A percentile compares a stretch with the other conserved stretches of the same genome.
Conservation (phyloP, 768 basidiomycete species). For the Mycena kentingensis region DNA sequence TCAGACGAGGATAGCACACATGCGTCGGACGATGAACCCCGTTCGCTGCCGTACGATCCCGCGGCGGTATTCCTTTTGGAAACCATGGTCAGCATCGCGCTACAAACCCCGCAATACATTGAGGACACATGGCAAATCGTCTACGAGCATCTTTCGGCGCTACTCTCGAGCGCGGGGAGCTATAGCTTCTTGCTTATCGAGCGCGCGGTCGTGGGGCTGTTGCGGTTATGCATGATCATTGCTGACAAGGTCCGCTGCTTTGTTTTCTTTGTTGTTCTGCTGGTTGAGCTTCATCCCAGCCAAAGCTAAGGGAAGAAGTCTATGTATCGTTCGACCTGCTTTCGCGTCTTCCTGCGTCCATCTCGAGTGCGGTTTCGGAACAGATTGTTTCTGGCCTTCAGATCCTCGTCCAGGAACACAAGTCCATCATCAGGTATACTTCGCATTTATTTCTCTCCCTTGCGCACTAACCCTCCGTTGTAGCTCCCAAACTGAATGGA, state of each 20-base stretch:
- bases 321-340: constrained; percentile 93
- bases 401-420: constrained; percentile 76
- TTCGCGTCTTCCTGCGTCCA: constrained; percentile 70
- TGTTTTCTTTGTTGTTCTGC: not conserved
- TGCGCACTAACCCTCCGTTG: constrained; percentile 1
- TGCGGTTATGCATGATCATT: constrained; percentile 81
- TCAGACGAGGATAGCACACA: constrained; percentile 56
- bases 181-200: constrained; percentile 94
- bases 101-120: constrained; percentile 73
- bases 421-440: constrained; percentile 64
- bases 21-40: constrained; percentile 43
- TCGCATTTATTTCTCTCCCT: constrained; percentile 1
- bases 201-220: constrained; percentile 85
- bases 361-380: constrained; percentile 87
- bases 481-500: constrained; percentile 96
- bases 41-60: constrained; percentile 87
- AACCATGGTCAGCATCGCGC: constrained; percentile 88
- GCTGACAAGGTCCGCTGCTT: constrained; percentile 65
- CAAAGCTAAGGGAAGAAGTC: constrained; percentile 86
- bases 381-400: constrained; percentile 86
- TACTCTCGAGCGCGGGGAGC: constrained; percentile 73
- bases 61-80: constrained; percentile 94
- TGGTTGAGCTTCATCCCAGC: constrained; percentile 42
- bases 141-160: constrained; percentile 86
- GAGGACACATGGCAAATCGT: constrained; percentile 94